Percentiles rank a stretch among this genome's conserved stretches.
Conservation (phyloP, 306 rosid species). For the Vachellia collinsii region DNA sequence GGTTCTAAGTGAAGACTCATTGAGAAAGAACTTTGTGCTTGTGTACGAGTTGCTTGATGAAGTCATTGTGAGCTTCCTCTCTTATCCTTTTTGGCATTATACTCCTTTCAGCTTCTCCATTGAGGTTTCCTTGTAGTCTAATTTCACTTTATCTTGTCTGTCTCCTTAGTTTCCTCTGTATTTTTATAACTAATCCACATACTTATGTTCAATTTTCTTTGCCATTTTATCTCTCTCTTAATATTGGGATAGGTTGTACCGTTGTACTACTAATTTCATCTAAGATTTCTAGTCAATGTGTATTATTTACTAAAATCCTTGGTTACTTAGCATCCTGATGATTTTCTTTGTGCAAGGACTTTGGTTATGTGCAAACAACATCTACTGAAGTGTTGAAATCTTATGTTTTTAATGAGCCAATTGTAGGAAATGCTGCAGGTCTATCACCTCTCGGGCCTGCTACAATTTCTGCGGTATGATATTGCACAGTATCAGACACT, state of each 20-base stretch:
- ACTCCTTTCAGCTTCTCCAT: slow-evolving; percentile 25
- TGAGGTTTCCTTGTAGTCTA: slow-evolving; percentile 29
- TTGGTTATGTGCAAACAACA: slow-evolving; percentile 85
- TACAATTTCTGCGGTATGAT: slow-evolving; percentile 63
- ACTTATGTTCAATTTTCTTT: slow-evolving; percentile 23
- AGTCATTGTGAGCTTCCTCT: slow-evolving; percentile 71
- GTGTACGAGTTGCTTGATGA: slow-evolving; percentile 91
- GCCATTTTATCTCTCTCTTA: slow-evolving; percentile 2
- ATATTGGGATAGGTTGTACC: slow-evolving; percentile 23
- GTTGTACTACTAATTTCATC: slow-evolving; percentile 33
- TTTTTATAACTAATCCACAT: slow-evolving; percentile 24
- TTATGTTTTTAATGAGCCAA: slow-evolving; percentile 77
- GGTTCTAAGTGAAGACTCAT: slow-evolving; percentile 79
- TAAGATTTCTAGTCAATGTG: slow-evolving; percentile 26
- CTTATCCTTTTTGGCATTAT: slow-evolving; percentile 27
- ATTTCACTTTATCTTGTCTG: slow-evolving; percentile 25
- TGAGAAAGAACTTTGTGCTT: slow-evolving; percentile 80
- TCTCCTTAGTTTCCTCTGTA: slow-evolving; percentile 13
- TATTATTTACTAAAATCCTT: slow-evolving; percentile 26
- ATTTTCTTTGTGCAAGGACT: slow-evolving; percentile 63
- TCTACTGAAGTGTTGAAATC: slow-evolving; percentile 87
- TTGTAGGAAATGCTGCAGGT: slow-evolving; percentile 62
- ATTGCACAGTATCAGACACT: slow-evolving; percentile 6
- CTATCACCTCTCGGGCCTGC: slow-evolving; percentile 75
- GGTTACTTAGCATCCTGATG: slow-evolving; percentile 33